phyloP scores from a whole-genome alignment of 2,329 filamentous ascomycete species.

The Fusarium longipes region DNA sequence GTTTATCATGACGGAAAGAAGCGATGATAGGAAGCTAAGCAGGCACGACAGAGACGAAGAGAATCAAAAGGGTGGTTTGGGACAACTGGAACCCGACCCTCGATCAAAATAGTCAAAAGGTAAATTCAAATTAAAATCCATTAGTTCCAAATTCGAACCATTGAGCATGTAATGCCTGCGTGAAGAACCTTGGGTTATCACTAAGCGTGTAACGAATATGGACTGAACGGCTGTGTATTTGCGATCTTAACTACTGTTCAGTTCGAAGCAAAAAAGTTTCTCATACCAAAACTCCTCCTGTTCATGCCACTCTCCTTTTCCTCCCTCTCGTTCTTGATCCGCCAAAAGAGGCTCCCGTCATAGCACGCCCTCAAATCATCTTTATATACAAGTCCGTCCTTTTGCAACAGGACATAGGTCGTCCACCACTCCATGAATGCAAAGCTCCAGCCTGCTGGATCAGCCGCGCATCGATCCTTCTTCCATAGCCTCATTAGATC shows the following conservation, averaged over 20 bases:
- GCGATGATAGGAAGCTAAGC: neutral
- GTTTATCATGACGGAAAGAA: slow-evolving; percentile 7
- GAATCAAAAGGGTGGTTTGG: slow-evolving; percentile 19
- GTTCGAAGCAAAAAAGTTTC: slow-evolving; percentile 13
- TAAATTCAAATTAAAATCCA: slow-evolving; percentile 27
- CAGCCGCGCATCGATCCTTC: slow-evolving; percentile 51
- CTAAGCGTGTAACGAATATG: too few relatives aligned
- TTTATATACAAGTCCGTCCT: slow-evolving; percentile 66
- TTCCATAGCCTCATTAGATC: slow-evolving; percentile 53
- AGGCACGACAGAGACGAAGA: neutral
- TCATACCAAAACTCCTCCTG: slow-evolving; percentile 19
- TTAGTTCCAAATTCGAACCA: slow-evolving; percentile 9
- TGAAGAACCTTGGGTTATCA: too few relatives aligned
- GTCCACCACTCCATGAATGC: slow-evolving; percentile 48
- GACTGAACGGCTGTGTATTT: neutral
- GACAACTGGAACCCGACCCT: neutral
- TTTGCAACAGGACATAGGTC: slow-evolving; percentile 63
- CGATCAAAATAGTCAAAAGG: slow-evolving; percentile 19
- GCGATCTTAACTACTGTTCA: neutral
- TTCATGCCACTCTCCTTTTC: neutral
- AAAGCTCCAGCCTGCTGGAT: slow-evolving; percentile 39
- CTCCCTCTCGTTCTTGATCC: slow-evolving; percentile 28
- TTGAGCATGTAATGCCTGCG: neutral
- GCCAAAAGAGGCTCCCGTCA: slow-evolving; percentile 41
- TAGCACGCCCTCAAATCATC: slow-evolving; percentile 57